Percentiles rank a stretch among this genome's conserved stretches.
These are phyloP conservation scores for Peronospora destructor DNA, from an alignment of 352 stramenopile genomes.

Conservation along the genomic window DNA sequence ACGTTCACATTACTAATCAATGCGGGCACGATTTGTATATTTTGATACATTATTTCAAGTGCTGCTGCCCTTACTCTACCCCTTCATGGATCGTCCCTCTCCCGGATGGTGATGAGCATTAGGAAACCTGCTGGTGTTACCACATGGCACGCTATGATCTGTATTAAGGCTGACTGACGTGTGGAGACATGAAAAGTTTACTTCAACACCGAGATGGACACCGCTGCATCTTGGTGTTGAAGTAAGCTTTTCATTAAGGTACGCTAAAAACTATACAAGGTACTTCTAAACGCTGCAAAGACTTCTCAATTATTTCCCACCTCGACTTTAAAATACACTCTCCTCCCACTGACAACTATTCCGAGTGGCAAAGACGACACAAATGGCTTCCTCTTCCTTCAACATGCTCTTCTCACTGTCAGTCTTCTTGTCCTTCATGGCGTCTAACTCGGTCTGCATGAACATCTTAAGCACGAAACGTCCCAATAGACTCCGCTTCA, in stretches of 20 bases:
- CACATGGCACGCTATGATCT: too few species aligned
- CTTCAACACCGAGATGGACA: too few species aligned
- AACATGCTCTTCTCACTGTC: constrained; percentile 21
- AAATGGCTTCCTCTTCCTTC: constrained; percentile 28
- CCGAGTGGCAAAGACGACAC: constrained; percentile 23
- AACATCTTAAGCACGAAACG: constrained; percentile 26
- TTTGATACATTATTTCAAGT: too few species aligned
- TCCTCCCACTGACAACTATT: constrained; percentile 18
- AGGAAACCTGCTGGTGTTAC: too few species aligned
- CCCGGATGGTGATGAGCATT: too few species aligned
- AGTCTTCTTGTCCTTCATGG: constrained; percentile 30
- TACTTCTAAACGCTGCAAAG: neutral
- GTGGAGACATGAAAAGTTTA: too few species aligned
- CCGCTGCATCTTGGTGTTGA: too few species aligned
- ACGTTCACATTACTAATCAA: too few species aligned
- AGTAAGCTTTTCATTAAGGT: neutral
- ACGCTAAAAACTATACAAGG: constrained; percentile 20
- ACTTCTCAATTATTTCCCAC: constrained; percentile 1
- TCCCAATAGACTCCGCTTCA: constrained; percentile 23
- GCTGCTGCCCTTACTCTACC: too few species aligned
- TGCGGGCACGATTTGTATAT: too few species aligned
- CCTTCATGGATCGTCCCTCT: too few species aligned
- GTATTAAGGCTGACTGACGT: too few species aligned
- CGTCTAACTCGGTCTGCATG: constrained; percentile 25
- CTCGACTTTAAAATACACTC: constrained; percentile 1